phyloP scores from a whole-genome alignment of 495 filamentous ascomycete genomes.

The Penicillium paradoxum region DNA sequence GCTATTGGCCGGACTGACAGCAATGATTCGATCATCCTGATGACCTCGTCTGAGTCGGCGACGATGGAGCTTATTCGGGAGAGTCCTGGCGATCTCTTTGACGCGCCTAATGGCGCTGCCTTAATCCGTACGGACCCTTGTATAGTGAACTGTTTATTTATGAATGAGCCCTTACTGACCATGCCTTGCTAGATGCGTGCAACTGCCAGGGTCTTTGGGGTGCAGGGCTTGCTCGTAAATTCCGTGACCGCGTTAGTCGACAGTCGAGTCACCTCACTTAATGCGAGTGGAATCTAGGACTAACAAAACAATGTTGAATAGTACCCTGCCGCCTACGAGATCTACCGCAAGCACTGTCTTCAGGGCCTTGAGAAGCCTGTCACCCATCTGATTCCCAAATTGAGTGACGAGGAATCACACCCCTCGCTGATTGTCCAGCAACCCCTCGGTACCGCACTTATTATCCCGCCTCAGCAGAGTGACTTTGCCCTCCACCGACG shows the following conservation, averaged over 20 bases:
- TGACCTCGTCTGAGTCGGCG: neutral
- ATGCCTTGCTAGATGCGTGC: constrained; percentile 36
- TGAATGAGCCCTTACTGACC: constrained; percentile 1
- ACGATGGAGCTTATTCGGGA: constrained; percentile 17
- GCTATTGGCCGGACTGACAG: neutral
- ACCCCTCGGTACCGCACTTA: constrained; percentile 36
- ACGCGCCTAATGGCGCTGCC: constrained; percentile 36
- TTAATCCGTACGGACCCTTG: constrained; percentile 37
- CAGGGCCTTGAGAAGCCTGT: neutral
- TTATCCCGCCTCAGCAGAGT: constrained; percentile 38
- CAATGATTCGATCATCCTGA: neutral
- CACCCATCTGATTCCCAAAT: constrained; percentile 8
- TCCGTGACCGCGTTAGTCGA: constrained; percentile 29
- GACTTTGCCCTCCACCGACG: constrained; percentile 19
- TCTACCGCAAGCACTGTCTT: constrained; percentile 34
- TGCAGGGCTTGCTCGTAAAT: constrained; percentile 35
- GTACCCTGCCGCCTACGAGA: constrained; percentile 39
- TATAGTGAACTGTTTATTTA: neutral
- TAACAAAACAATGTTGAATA: constrained; percentile 10
- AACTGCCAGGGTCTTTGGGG: constrained; percentile 45
- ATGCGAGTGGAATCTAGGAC: neutral
- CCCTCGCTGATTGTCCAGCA: neutral
- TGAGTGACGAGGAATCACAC: neutral
- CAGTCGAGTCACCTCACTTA: neutral
- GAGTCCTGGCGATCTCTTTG: constrained; percentile 38